Evolutionary conservation across 345 rosid species (phyloP), one percentile per base, ranked within the genome.

Genomic region (Erodium maritimum): DNA sequence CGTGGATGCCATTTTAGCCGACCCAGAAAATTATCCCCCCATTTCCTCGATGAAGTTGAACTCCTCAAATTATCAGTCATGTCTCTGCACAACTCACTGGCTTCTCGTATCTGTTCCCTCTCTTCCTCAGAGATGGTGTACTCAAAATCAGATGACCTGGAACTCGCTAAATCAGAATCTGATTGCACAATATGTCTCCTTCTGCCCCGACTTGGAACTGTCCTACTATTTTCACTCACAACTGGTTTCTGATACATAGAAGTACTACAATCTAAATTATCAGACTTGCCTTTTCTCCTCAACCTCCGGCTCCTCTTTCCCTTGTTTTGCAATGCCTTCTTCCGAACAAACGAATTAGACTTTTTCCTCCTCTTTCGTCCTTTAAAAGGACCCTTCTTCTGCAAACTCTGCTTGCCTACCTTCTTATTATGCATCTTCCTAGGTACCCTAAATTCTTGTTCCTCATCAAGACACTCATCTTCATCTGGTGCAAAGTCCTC

Each of bases 61-160:
- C 78, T 66, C 71, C 91, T 78, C 80, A 79, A 71, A 63, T 61
- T 65, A 55, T 69, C 56, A 73, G 76, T 81, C 71, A 77, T 53
- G 54, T 64, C 62, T 55, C 73, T 73, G 63, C 59, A 77, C 56
- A 83, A 67, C 55, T 60, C 55, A 62, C 61, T 64, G 21, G 90
- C 97, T 77, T 89, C 96, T 73, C 74, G 82, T 72, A 85, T 73
- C 76, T 83, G 97, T 60, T 90, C 95, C 69, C 91, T 82, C 84
- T 94, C 93, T 74, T 94, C 97, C 82, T 87, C 99, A 0, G 97
- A 93, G 67, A 89, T 79, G 53, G 96, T 89, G 63, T 76, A 89
- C 53, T 85, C 95, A 54, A 54, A 72, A 75, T 87, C 89, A 8
- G 96, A 86, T 59, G 90, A 78, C 60, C 73, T 83, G 46, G 87